phyloP scores from a whole-genome alignment of 2,329 filamentous ascomycete species.

The Fusarium sp. region DNA sequence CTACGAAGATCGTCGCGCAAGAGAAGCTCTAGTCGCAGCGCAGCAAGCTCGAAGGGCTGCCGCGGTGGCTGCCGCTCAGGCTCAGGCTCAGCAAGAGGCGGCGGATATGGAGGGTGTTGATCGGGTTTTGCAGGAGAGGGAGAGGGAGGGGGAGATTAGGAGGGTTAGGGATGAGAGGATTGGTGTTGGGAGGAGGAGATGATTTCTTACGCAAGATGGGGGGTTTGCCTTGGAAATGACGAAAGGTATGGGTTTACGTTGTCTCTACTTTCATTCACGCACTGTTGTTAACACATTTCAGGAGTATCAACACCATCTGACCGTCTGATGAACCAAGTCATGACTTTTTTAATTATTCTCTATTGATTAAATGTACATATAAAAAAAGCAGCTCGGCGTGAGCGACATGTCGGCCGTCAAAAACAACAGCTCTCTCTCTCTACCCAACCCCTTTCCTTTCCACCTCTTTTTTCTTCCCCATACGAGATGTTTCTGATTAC shows the following conservation, averaged over 20 bases:
- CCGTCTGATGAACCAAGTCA: neutral
- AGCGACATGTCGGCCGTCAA: conserved; percentile 22
- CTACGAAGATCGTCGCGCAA: conserved; percentile 69
- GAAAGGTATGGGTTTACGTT: neutral
- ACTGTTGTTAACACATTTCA: neutral
- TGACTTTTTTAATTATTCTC: conserved; percentile 19
- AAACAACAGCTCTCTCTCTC: conserved; percentile 8
- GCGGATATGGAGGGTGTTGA: conserved; percentile 45
- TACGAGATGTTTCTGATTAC: conserved; percentile 10
- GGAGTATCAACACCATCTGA: neutral
- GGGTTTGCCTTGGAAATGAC: neutral
- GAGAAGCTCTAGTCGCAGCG: conserved; percentile 49
- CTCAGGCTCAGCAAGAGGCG: conserved; percentile 17
- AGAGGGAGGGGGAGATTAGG: conserved; percentile 42
- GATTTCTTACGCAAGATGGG: neutral
- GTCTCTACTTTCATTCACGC: neutral
- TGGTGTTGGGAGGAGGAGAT: conserved; percentile 44
- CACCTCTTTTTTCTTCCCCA: neutral
- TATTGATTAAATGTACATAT: conserved; percentile 18
- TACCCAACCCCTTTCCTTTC: neutral
- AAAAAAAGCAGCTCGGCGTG: conserved; percentile 30
- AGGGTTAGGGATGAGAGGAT: conserved; percentile 52
- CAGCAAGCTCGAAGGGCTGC: conserved; percentile 45
- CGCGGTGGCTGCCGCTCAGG: conserved; percentile 35
- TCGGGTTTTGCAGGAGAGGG: conserved; percentile 38